Evolutionary conservation across 2,329 filamentous ascomycete genomes (phyloP).

Genomic region (Fusarium euwallaceae): DNA sequence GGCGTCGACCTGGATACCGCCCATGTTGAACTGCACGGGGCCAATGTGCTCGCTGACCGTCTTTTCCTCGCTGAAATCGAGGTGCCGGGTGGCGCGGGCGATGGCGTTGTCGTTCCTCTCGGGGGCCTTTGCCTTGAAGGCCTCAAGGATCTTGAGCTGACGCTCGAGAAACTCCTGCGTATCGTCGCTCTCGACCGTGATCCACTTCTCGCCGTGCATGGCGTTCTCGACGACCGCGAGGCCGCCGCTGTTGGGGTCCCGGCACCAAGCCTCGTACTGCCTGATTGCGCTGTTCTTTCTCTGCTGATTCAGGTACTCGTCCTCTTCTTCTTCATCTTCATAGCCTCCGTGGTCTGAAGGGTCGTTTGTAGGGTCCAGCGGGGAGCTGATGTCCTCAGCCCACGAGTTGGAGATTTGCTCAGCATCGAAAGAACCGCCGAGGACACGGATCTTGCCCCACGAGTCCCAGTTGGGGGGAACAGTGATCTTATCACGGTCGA

Average conservation of each 20-base stretch:
- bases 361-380: slow-evolving; percentile 48
- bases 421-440: slow-evolving; percentile 92
- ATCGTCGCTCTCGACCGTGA: slow-evolving; percentile 63
- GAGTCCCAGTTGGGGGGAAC: slow-evolving; percentile 98
- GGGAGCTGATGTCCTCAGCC: slow-evolving; percentile 83
- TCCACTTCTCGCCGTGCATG: slow-evolving; percentile 53
- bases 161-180: slow-evolving; percentile 82
- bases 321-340: slow-evolving; percentile 39
- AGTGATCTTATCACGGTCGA: slow-evolving; percentile 93
- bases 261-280: slow-evolving; percentile 84
- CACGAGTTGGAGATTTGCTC: slow-evolving; percentile 88
- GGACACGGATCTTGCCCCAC: slow-evolving; percentile 94
- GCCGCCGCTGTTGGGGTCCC: slow-evolving; percentile 77
- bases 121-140: slow-evolving; percentile 66
- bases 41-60: slow-evolving; percentile 85
- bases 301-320: slow-evolving; percentile 33
- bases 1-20: slow-evolving; percentile 94
- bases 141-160: slow-evolving; percentile 83
- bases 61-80: slow-evolving; percentile 57
- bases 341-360: slow-evolving; percentile 43
- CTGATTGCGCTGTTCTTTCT: slow-evolving; percentile 72
- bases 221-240: slow-evolving; percentile 56
- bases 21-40: slow-evolving; percentile 97
- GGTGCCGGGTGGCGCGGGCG: slow-evolving; percentile 40
- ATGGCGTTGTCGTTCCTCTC: slow-evolving; percentile 55